Base-by-base conservation (phyloP, 345 rosid genomes). In the Lepidium aucheri region DNA sequence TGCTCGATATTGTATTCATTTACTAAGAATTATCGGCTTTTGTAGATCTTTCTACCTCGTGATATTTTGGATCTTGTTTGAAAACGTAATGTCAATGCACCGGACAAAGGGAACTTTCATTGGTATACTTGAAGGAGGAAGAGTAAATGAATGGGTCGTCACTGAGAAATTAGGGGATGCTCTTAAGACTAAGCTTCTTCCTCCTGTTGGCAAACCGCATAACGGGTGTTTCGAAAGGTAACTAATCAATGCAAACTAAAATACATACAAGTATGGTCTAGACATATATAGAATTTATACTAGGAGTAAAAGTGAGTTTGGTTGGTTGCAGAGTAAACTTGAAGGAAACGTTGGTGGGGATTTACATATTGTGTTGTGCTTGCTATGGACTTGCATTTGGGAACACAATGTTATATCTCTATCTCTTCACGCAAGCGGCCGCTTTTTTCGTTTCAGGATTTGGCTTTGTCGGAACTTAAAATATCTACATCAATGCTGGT, bases 131-230 rank as follows among this genome's bases (percentile, higher is more conserved):
- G 96, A 91, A 74, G 81, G 82, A 2, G 89, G 89, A 9, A 79
- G 96, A 73, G 96, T 80, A 9, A 89, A 91, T 7, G 98, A 91
- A 78, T 91, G 96, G 98, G 80, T 89, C 16, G 98, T 91, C 13
- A 91, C 98, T 4, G 89, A 89, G 72, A 91, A 91, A 45, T 57
- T 89, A 33, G 98, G 95, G 9, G 96, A 86, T 52, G 94, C 80
- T 43, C 69, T 84, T 56, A 81, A 79, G 72, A 63, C 73, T 30
- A 82, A 82, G 38, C 58, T 68, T 12, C 40, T 26, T 78, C 79
- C 7, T 50, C 63, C 54, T 74, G 82, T 66, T 51, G 79, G 44
- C 49, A 83, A 78, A 72, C 80, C 77, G 14, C 80, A 77, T 3
- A 58, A 83, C 15, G 60, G 63, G 46, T 63, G 78, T 4, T 73